Evolutionary conservation across 192 early-diverging fungal species (phyloP), one percentile per base, ranked within the genome.

Genomic region (Coemansia sp.): DNA sequence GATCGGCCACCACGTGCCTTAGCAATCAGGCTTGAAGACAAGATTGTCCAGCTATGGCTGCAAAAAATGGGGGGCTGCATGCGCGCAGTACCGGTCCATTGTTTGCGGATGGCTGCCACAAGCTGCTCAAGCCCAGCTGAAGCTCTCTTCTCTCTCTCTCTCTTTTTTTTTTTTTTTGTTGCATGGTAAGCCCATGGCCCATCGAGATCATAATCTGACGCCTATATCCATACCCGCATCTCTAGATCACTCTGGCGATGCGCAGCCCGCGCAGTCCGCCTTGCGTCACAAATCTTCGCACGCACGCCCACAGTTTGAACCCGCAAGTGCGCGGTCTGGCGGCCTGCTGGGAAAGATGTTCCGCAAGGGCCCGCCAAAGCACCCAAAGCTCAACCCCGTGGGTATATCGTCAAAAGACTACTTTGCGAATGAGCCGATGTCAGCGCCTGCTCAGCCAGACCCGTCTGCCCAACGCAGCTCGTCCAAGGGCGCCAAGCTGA

Each of bases 371-470:
- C 57, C 71, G 15, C 16, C 71, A 8, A 74, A 74, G 57, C 59
- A 63, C 44, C 61, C 71, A 57, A 74, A 68, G 48, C 64, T 68
- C 20, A 74, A 74, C 33, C 65, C 71, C 2, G 53, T 68, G 50
- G 71, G 71, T 21, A 74, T 74, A 12, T 74, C 71, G 43, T 74
- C 71, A n/a, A 74, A 74, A 42, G 65, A 74, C 41, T 68, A 63
- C 40, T 74, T 74, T 55, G 40, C 66, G n/a, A 55, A 35, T 13
- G 54, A 54, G n/a, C 57, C 61, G 30, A 52, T 41, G 11, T 60
- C 64, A 11, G 58, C 51, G 11, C 59, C 49, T 13, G 9, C 28
- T 5, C 49, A 35, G 40, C 20, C 52, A 7, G 20, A 39, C 20
- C 36, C 23, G 30, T 3, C 13, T 26, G 2, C 19, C 6, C 48